Conservation (phyloP, 2,329 filamentous ascomycete genomes). For the Pseudogymnoascus sp. region DNA sequence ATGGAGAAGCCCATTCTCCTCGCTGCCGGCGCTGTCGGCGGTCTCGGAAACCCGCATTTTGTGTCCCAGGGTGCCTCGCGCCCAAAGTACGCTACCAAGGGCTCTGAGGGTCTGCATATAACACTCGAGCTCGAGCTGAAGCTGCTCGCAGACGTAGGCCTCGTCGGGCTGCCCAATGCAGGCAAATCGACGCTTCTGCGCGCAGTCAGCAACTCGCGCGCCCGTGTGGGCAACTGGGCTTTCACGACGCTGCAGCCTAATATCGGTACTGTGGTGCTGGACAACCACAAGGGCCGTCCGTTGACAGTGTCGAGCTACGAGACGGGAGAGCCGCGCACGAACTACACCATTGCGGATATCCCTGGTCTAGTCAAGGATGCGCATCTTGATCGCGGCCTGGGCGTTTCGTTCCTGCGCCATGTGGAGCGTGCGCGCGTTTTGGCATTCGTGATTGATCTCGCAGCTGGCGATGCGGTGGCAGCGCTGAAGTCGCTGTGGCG, state of each 20-base stretch:
- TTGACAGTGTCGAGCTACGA: conserved; percentile 34
- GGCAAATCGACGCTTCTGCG: conserved; percentile 91
- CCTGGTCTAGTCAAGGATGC: conserved; percentile 88
- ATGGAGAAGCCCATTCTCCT: conserved; percentile 80
- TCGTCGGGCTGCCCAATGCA: conserved; percentile 91
- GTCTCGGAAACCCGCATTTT: conserved; percentile 90
- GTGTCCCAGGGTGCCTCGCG: conserved; percentile 63
- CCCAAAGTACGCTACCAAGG: conserved; percentile 82
- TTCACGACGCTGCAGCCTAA: conserved; percentile 95
- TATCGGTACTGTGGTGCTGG: conserved; percentile 89
- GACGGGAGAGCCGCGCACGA: conserved; percentile 53
- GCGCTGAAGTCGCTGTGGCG: conserved; percentile 79
- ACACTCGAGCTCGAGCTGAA: conserved; percentile 85
- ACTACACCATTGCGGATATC: conserved; percentile 92
- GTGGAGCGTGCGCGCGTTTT: conserved; percentile 89
- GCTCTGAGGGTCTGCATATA: conserved; percentile 70
- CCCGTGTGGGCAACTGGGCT: conserved; percentile 87
- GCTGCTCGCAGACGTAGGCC: conserved; percentile 85
- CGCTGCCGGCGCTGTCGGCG: conserved; percentile 79
- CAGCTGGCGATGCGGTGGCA: conserved; percentile 66
- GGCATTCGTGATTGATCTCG: conserved; percentile 86
- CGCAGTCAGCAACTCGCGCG: conserved; percentile 78
- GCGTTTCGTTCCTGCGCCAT: conserved; percentile 85
- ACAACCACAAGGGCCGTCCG: conserved; percentile 74
- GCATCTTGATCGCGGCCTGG: conserved; percentile 83